Base-by-base conservation (phyloP, 257 asterid genomes). In the Fraxinus quadrangulata region DNA sequence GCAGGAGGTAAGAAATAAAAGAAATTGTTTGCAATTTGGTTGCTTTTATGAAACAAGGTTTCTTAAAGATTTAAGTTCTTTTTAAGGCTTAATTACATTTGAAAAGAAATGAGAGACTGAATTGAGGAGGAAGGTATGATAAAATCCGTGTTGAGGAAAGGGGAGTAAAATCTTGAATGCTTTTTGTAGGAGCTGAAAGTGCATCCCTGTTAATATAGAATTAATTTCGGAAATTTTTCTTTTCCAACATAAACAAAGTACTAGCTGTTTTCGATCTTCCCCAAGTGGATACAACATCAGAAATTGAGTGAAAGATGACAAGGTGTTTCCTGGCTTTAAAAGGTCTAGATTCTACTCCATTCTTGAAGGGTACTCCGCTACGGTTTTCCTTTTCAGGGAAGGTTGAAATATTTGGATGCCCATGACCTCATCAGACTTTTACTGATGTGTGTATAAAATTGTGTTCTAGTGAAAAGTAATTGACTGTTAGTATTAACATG, bases 1-100 rank as follows among this genome's bases (percentile, higher is more conserved):
- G 81, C 98, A 92, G 87, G 97, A 92, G 97, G 97, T 94, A 86
- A 37, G 39, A 24, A 26, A 26, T 26, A 26, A 26, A 26, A 26
- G 28, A 26, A 68, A 21, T 56, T 69, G 1, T 37, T 47, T n/a
- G 4, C 31, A 21, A 23, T 21, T 9, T 19, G 2, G 34, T 5
- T 19, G 0, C 28, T 70, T 19, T 70, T 54, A 6, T 4, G 3
- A 54, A 54, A 14, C 26, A 2, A 4, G 6, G 9, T 54, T 17
- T 54, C 24, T 54, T 54, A 19, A 17, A 13, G 24, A 69, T 63
- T 79, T 76, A 31, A 39, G 69, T 59, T 75, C 49, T 69, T 69
- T 17, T 24, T 70, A 36, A 16, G 33, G 74, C 51, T 36, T 54
- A 54, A 54, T n/a, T 54, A 6, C 65, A 17, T 51, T 16, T 6